These are phyloP conservation scores for Cardamine chenopodiifolia DNA, from an alignment of 345 rosid species.

Conservation along the genomic window DNA sequence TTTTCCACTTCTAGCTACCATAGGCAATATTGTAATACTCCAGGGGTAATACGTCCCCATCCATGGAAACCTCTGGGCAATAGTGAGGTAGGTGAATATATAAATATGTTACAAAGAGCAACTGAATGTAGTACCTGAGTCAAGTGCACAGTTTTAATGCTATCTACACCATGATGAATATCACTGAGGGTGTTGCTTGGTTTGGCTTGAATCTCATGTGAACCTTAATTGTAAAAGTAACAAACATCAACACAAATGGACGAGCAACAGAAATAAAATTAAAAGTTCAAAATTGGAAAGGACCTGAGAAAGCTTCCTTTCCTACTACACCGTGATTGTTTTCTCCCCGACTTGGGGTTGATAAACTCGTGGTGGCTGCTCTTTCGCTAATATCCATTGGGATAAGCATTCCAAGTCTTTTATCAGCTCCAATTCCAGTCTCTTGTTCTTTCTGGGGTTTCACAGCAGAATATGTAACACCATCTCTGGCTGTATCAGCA, in stretches of 20 bases:
- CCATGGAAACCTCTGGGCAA: slow-evolving; percentile 22
- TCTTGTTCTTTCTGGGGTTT: slow-evolving; percentile 54
- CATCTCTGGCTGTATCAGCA: slow-evolving; percentile 48
- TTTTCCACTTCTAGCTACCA: background rate
- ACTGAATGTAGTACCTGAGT: slow-evolving; percentile 54
- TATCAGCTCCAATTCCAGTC: slow-evolving; percentile 47
- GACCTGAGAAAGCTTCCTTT: slow-evolving; percentile 55
- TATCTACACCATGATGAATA: slow-evolving; percentile 37
- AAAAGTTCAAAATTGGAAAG: slow-evolving; percentile 1
- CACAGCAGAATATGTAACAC: slow-evolving; percentile 30
- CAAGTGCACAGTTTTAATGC: slow-evolving; percentile 45
- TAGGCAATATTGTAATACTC: slow-evolving; percentile 5
- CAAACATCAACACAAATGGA: slow-evolving; percentile 4
- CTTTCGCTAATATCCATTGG: slow-evolving; percentile 40
- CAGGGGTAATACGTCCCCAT: slow-evolving; percentile 7
- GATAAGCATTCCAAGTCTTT: slow-evolving; percentile 40
- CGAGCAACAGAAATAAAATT: slow-evolving; percentile 6
- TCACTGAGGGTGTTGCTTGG: slow-evolving; percentile 38
- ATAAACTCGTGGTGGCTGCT: slow-evolving; percentile 43
- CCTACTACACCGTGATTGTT: slow-evolving; percentile 45
- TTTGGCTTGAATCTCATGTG: slow-evolving; percentile 46
- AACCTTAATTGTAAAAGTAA: slow-evolving; percentile 44
- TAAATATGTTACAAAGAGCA: slow-evolving; percentile 1
- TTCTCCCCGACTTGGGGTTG: slow-evolving; percentile 51
- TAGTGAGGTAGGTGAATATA: background rate